Evolutionary conservation across 2,329 filamentous ascomycete species (phyloP).

Genomic region (Sporothrix protearum): DNA sequence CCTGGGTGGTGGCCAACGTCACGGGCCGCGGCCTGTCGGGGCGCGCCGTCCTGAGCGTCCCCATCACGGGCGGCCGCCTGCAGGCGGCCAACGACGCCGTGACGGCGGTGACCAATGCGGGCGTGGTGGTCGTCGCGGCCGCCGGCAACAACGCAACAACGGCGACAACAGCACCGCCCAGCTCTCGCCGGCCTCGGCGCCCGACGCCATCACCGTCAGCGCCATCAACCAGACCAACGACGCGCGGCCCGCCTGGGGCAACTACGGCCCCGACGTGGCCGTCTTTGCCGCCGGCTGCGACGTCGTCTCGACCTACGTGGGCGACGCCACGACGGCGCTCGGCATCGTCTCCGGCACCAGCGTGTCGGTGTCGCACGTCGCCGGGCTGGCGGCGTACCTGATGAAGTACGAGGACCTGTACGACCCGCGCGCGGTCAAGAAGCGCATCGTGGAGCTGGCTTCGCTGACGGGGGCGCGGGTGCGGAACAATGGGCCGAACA

Average conservation of each 20-base stretch:
- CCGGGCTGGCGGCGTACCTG: slow-evolving; percentile 30
- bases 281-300: slow-evolving; percentile 56
- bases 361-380: slow-evolving; percentile 30
- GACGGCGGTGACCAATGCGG: slow-evolving; percentile 46
- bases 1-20: slow-evolving; percentile 52
- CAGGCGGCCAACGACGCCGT: slow-evolving; percentile 53
- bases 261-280: slow-evolving; percentile 54
- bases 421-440: slow-evolving; percentile 49
- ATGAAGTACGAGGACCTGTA: slow-evolving; percentile 37
- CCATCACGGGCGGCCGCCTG: slow-evolving; percentile 51
- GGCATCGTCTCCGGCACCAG: slow-evolving; percentile 31
- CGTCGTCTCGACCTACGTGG: slow-evolving; percentile 51
- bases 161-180: slow-evolving; percentile 40
- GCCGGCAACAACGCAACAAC: slow-evolving; percentile 61
- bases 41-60: slow-evolving; percentile 62
- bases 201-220: slow-evolving; percentile 57
- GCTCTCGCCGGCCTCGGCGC: slow-evolving; percentile 51
- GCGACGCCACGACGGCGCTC: slow-evolving; percentile 43
- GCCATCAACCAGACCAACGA: slow-evolving; percentile 54
- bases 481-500: slow-evolving; percentile 41
- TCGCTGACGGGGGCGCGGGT: slow-evolving; percentile 45
- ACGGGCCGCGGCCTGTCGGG: slow-evolving; percentile 41
- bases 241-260: slow-evolving; percentile 52
- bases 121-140: slow-evolving; percentile 57
- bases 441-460: slow-evolving; percentile 64